Conservation (phyloP, 2,329 filamentous ascomycete species). For the Aureobasidium sp. region DNA sequence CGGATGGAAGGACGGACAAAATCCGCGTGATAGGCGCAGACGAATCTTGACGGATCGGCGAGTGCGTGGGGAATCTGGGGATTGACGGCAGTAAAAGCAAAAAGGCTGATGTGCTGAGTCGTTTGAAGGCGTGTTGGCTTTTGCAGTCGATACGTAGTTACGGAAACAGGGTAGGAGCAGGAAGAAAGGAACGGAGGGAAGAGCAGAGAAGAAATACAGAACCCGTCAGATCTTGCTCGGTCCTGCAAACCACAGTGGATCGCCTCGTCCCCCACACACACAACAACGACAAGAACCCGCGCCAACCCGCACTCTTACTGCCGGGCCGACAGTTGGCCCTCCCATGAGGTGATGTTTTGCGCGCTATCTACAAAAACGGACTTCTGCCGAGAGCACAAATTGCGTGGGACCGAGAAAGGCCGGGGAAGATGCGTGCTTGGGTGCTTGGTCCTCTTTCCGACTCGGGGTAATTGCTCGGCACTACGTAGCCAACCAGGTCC, state of each 20-base stretch:
- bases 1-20: constrained; percentile 7
- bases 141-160: background rate
- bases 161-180: background rate
- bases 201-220: background rate
- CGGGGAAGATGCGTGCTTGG: constrained; percentile 4
- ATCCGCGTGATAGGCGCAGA: constrained; percentile 1
- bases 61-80: constrained; percentile 8
- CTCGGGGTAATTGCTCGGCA: constrained; percentile 7
- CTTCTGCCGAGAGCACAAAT: constrained; percentile 1
- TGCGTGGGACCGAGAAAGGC: constrained; percentile 2
- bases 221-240: constrained; percentile 5
- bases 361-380: background rate
- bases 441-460: background rate
- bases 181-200: background rate
- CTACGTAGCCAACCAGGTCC: background rate
- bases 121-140: background rate
- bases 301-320: background rate
- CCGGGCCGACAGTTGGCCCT: constrained; percentile 3
- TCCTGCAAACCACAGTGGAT: background rate
- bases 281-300: background rate
- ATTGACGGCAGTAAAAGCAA: constrained; percentile 3
- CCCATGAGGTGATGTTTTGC: background rate
- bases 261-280: constrained; percentile 8
- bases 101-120: constrained; percentile 3
- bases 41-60: constrained; percentile 5